These are phyloP conservation scores for Ilyonectria mors-panacis DNA, from an alignment of 2,329 filamentous ascomycete genomes.

Conservation along the genomic window DNA sequence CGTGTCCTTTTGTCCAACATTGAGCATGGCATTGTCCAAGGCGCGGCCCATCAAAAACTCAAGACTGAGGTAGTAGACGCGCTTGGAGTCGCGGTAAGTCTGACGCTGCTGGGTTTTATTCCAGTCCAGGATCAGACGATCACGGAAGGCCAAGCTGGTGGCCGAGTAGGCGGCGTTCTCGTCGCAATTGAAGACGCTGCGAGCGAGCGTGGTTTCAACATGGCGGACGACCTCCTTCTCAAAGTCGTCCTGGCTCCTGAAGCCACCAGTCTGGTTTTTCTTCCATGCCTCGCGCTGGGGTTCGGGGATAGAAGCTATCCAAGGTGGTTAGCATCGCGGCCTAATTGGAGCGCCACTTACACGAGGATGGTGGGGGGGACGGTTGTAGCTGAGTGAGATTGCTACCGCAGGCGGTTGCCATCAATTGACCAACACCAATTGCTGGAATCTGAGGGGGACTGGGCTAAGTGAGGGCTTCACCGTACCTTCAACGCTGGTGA, in stretches of 20 bases:
- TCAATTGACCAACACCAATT: constrained; percentile 26
- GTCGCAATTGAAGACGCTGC: constrained; percentile 98
- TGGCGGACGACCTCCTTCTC: constrained; percentile 90
- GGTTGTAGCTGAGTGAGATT: constrained; percentile 14
- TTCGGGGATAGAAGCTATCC: constrained; percentile 83
- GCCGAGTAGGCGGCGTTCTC: constrained; percentile 94
- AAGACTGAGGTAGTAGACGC: constrained; percentile 96
- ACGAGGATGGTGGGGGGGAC: constrained; percentile 11
- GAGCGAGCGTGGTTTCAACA: constrained; percentile 95
- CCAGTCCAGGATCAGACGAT: constrained; percentile 95
- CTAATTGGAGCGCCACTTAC: constrained; percentile 22
- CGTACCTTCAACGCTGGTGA: constrained; percentile 92
- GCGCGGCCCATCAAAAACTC: constrained; percentile 98
- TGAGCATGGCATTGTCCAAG: constrained; percentile 98
- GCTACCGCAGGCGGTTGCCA: neutral
- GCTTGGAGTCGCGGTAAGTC: constrained; percentile 90
- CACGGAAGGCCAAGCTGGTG: constrained; percentile 91
- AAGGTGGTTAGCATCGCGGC: constrained; percentile 27
- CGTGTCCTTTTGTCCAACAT: constrained; percentile 88
- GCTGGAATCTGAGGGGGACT: neutral
- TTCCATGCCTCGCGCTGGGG: constrained; percentile 87
- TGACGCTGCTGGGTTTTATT: constrained; percentile 98
- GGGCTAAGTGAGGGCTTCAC: constrained; percentile 3
- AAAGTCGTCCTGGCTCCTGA: constrained; percentile 86
- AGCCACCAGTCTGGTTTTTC: constrained; percentile 74